These are phyloP conservation scores for Kwoniella dendrophila DNA, from an alignment of 768 basidiomycete genomes.

Conservation along the genomic window DNA sequence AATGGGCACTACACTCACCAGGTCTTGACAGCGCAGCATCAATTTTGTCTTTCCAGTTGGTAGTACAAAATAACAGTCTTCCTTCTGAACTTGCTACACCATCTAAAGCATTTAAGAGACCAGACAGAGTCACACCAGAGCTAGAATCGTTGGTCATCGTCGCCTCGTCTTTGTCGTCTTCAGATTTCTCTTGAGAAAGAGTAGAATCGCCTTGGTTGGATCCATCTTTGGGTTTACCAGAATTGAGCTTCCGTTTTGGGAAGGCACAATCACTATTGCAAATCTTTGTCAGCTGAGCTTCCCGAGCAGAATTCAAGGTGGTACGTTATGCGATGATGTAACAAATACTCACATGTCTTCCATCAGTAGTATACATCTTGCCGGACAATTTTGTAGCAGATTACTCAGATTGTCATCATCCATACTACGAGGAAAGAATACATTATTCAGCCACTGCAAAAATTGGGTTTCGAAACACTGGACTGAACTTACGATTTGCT, in stretches of 20 bases:
- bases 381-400: conserved; percentile 6
- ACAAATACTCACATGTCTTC: conserved; percentile 21
- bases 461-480: no score
- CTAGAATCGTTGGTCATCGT: background rate
- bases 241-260: background rate
- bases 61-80: conserved; percentile 15
- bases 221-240: background rate
- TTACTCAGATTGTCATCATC: conserved; percentile 2
- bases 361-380: conserved; percentile 13
- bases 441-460: background rate
- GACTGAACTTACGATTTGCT: background rate
- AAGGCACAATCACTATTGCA: conserved; percentile 13
- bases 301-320: no score
- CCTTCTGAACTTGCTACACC: conserved; percentile 18
- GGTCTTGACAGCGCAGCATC: conserved; percentile 11
- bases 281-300: background rate
- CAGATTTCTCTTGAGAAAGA: background rate
- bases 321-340: no score
- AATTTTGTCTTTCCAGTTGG: conserved; percentile 10
- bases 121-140: conserved; percentile 14
- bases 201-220: background rate
- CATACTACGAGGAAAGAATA: background rate
- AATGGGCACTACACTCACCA: background rate
- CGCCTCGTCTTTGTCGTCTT: background rate
- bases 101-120: conserved; percentile 19